Base-by-base conservation (phyloP, 352 stramenopile species). In the Globisporangium spiculum region DNA sequence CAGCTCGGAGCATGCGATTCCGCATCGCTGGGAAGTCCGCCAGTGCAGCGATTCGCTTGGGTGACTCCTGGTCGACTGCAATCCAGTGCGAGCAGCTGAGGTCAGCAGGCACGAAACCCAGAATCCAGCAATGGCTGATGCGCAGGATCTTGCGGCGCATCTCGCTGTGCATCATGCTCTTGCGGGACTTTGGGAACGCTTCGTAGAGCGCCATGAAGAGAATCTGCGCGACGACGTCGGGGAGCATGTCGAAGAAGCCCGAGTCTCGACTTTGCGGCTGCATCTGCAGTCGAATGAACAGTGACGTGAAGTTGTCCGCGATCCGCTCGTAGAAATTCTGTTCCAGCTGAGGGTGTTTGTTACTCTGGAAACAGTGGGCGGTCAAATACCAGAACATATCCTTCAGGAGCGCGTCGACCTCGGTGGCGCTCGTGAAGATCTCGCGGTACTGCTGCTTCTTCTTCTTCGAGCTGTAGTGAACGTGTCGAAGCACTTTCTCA, bases 351-450 rank as follows among this genome's bases (percentile, higher is more conserved):
- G 67, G 54, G 24, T 90, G 81, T 36, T 74, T 70, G 27, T 72
- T 74, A 7, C 69, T 60, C 67, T 91, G 84, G 68, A 93, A 93
- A 26, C 75, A 83, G 52, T 83, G 73, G 0, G 83, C 77, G 1
- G 78, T 89, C 14, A 90, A 46, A 61, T 88, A 88, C 84, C 84
- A 93, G 60, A 93, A 93, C 71, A 91, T 82, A 56, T 93, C 83
- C 66, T 90, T 89, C 20, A 91, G 64, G 24, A 93, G 52, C 38
- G 73, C 68, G 4, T 93, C 75, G 30, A 90, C 70, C 62, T 93
- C 83, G 6, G 53, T 22, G 1, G 75, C 59, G 14, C 71, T 69
- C 1, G 68, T 52, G 57, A 91, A 91, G 26, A 86, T 66, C 10
- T 83, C 73, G 4, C 70, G 71, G 67, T 88, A 91, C 36, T 78